Conservation (phyloP, 2,329 filamentous ascomycete species). For the Microsporum canis region DNA sequence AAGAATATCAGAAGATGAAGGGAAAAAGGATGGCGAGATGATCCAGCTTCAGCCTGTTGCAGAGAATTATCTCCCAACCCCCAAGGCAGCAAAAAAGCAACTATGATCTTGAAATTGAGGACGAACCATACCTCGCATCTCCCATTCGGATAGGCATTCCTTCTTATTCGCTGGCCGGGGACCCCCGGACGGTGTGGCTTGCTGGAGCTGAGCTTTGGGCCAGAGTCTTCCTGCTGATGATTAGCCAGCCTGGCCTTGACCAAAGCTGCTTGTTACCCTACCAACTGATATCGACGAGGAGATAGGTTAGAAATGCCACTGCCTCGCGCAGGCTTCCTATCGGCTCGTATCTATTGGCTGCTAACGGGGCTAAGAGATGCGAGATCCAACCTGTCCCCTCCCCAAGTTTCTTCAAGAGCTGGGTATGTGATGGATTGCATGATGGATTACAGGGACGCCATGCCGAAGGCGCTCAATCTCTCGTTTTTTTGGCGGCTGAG, state of each 20-base stretch:
- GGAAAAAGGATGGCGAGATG: too few species aligned
- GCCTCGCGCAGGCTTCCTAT: neutral
- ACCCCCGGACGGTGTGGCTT: neutral
- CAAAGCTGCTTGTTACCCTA: neutral
- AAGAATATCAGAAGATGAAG: too few species aligned
- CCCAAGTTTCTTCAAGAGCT: neutral
- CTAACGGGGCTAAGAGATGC: neutral
- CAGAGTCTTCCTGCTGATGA: neutral
- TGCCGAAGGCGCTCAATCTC: neutral
- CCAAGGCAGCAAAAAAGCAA: slow-evolving; percentile 3
- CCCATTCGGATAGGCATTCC: neutral
- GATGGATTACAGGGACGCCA: neutral
- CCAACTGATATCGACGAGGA: neutral
- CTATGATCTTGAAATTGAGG: neutral
- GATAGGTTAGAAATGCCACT: neutral
- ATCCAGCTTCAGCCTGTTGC: too few species aligned
- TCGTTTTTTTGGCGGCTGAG: neutral
- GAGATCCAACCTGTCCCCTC: neutral
- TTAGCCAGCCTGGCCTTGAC: neutral
- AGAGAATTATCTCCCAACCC: neutral
- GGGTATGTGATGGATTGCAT: neutral
- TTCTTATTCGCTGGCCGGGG: neutral
- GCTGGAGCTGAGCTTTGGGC: neutral
- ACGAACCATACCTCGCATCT: neutral
- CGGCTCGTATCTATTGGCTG: neutral